Evolutionary conservation across 2,329 filamentous ascomycete species (phyloP).

Genomic region (Tolypocladium tundrense): DNA sequence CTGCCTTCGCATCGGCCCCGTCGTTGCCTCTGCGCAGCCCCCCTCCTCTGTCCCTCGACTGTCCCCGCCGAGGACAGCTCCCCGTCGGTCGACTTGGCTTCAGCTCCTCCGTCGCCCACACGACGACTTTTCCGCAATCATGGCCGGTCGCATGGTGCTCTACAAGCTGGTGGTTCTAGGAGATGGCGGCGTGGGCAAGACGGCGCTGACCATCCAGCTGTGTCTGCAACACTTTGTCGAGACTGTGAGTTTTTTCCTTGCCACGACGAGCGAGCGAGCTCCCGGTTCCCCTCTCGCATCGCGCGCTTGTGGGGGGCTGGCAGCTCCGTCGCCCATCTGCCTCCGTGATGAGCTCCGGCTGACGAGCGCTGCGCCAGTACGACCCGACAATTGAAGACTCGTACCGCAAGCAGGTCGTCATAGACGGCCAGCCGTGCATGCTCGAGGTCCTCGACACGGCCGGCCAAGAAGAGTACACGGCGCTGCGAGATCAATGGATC

Average conservation of each 20-base stretch:
- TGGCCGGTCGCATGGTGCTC: constrained; percentile 90
- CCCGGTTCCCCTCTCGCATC: not conserved
- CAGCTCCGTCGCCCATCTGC: not conserved
- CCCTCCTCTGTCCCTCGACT: not conserved
- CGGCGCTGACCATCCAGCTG: constrained; percentile 88
- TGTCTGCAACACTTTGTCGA: constrained; percentile 98
- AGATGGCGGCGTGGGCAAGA: constrained; percentile 90
- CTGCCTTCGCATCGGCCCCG: not conserved
- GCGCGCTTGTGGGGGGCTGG: not conserved
- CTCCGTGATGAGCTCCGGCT: not conserved
- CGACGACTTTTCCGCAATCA: constrained; percentile 28
- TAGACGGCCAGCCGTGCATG: constrained; percentile 93
- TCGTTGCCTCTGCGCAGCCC: not conserved
- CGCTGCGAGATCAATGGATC: constrained; percentile 95
- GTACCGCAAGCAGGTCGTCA: constrained; percentile 82
- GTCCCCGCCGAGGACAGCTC: not conserved
- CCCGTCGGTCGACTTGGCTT: not conserved
- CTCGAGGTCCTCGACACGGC: constrained; percentile 95
- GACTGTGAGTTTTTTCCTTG: constrained; percentile 47
- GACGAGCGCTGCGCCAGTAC: constrained; percentile 40
- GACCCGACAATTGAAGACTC: constrained; percentile 84
- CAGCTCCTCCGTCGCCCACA: not conserved
- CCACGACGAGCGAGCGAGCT: not conserved
- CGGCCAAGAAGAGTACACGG: constrained; percentile 97
- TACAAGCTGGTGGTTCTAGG: constrained; percentile 95